These are phyloP conservation scores for Cyberlindnera subsufficiens DNA, from an alignment of 805 yeast species.

Conservation along the genomic window DNA sequence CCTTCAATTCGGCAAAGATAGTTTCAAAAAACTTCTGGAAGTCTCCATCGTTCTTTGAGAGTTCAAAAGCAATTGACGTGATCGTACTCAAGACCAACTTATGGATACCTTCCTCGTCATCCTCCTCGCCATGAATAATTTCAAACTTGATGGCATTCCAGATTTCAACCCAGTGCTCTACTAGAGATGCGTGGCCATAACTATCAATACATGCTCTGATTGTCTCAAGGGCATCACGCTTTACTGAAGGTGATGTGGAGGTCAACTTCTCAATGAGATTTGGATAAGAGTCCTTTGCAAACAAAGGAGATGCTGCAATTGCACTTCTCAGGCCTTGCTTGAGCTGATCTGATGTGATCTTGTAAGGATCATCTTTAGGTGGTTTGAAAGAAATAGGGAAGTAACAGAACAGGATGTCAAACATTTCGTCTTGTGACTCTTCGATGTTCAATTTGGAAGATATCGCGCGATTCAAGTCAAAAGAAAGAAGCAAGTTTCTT, in stretches of 20 bases:
- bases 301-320: conserved; percentile 52
- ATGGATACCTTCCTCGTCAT: conserved; percentile 33
- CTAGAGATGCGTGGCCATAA: conserved; percentile 44
- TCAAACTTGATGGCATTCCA: conserved; percentile 92
- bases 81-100: conserved; percentile 41
- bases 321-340: conserved; percentile 57
- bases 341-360: conserved; percentile 69
- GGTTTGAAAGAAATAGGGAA: conserved; percentile 95
- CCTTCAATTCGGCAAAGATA: conserved; percentile 44
- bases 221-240: conserved; percentile 67
- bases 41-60: conserved; percentile 26
- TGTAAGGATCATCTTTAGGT: conserved; percentile 83
- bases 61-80: conserved; percentile 34
- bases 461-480: conserved; percentile 40
- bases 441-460: conserved; percentile 53
- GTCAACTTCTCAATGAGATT: conserved; percentile 74
- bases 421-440: conserved; percentile 56
- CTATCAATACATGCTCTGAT: conserved; percentile 47
- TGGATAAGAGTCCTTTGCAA: conserved; percentile 70
- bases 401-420: conserved; percentile 88
- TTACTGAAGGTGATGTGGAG: conserved; percentile 66
- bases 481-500: conserved; percentile 69
- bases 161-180: conserved; percentile 60
- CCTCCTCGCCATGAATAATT: conserved; percentile 72
- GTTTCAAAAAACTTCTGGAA: conserved; percentile 36